phyloP scores from a whole-genome alignment of 139 green algal genomes.

The Chlamydomonas urium region DNA sequence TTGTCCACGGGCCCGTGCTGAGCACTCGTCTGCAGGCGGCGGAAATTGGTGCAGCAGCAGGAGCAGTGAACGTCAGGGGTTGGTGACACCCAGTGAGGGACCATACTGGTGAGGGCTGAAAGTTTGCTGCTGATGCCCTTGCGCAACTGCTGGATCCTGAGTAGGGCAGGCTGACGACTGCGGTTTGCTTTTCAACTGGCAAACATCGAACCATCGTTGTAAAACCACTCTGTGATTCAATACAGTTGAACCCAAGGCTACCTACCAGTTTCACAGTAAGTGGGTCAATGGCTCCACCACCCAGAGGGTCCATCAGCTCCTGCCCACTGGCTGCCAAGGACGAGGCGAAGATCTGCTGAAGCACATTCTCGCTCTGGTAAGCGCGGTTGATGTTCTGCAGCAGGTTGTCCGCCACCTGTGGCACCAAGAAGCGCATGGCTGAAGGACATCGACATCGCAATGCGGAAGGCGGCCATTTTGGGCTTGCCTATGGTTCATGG shows the following conservation, averaged over 20 bases:
- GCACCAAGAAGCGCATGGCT: not conserved
- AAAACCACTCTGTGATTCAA: not conserved
- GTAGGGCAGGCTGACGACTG: not conserved
- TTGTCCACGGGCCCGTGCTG: too few species aligned
- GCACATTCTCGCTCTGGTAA: constrained; percentile 6
- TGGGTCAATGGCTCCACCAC: not conserved
- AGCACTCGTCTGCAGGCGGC: too few species aligned
- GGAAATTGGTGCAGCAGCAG: too few species aligned
- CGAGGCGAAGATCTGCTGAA: constrained; percentile 5
- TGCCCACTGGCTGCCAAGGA: not conserved
- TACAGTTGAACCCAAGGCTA: too few species aligned
- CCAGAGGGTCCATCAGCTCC: constrained; percentile 11
- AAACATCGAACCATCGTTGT: not conserved
- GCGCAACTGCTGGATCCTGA: too few species aligned
- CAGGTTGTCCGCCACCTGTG: constrained; percentile 8
- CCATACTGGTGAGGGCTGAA: too few species aligned
- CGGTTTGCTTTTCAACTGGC: not conserved
- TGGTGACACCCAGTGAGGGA: too few species aligned
- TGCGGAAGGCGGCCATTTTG: not conserved
- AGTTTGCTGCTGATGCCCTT: too few species aligned
- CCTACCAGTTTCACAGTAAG: not conserved
- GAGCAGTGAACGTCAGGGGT: too few species aligned
- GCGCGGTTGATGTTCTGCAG: constrained; percentile 3
- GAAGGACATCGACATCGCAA: not conserved
- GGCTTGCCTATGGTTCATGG: not conserved